phyloP scores from a whole-genome alignment of 164 flowering plant species.

The Tetrastigma voinierianum region DNA sequence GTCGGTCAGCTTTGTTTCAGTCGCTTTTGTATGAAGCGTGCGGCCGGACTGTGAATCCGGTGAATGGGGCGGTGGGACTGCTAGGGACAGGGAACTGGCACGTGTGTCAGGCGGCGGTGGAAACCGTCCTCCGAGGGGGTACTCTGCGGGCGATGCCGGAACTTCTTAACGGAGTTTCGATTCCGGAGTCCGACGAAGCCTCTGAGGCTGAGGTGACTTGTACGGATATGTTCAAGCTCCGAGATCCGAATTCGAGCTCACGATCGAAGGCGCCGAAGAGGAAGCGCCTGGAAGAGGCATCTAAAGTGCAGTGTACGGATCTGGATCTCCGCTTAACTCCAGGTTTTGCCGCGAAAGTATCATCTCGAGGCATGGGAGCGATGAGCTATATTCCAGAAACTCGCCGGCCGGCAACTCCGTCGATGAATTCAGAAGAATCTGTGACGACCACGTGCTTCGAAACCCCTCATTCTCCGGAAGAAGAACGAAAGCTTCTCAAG shows the following conservation, averaged over 20 bases:
- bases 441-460: constrained; percentile 56
- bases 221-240: constrained; percentile 20
- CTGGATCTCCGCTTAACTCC: constrained; percentile 60
- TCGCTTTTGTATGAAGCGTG: constrained; percentile 78
- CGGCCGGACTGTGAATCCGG: constrained; percentile 87
- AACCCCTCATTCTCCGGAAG: not conserved
- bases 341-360: constrained; percentile 7
- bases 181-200: constrained; percentile 29
- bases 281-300: constrained; percentile 20
- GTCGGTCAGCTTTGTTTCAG: constrained; percentile 60
- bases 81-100: constrained; percentile 85
- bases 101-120: constrained; percentile 80
- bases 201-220: constrained; percentile 30
- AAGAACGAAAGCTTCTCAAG: constrained; percentile 32
- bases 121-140: constrained; percentile 74
- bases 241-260: constrained; percentile 13
- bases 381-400: constrained; percentile 15
- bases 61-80: constrained; percentile 85
- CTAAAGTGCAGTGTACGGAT: constrained; percentile 22
- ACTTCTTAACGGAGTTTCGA: constrained; percentile 20
- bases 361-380: not conserved
- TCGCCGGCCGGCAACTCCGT: constrained; percentile 56
- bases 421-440: constrained; percentile 71
- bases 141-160: constrained; percentile 53
- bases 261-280: constrained; percentile 30